Conservation (phyloP, 495 filamentous ascomycete genomes). For the Chaetomium tenue region DNA sequence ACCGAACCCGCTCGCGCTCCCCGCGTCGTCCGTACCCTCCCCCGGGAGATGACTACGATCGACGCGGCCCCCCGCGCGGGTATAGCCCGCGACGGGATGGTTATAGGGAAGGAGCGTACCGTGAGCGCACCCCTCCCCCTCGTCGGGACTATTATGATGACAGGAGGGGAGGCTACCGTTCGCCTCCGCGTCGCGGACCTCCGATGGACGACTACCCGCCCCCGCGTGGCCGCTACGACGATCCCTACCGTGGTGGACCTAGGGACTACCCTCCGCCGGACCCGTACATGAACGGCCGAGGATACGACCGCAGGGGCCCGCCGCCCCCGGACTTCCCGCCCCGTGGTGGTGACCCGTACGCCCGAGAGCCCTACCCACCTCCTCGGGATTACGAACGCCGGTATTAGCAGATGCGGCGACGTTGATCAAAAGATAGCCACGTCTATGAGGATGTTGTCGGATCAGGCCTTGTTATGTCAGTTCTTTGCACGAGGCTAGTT, state of each 20-base stretch:
- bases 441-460: too few relatives aligned
- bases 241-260: conserved; percentile 52
- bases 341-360: conserved; percentile 46
- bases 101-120: conserved; percentile 64
- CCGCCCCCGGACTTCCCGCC: conserved; percentile 54
- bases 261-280: conserved; percentile 59
- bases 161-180: conserved; percentile 66
- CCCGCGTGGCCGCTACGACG: conserved; percentile 61
- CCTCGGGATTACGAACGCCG: conserved; percentile 50
- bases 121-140: conserved; percentile 69
- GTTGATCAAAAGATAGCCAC: neutral
- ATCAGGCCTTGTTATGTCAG: too few relatives aligned
- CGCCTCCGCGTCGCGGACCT: conserved; percentile 68
- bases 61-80: conserved; percentile 72
- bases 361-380: conserved; percentile 46
- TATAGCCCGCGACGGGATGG: conserved; percentile 63
- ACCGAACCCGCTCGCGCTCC: conserved; percentile 73
- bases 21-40: conserved; percentile 59
- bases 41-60: conserved; percentile 69
- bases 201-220: conserved; percentile 74
- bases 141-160: conserved; percentile 83
- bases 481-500: too few relatives aligned
- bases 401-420: conserved; percentile 32
- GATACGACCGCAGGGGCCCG: conserved; percentile 52
- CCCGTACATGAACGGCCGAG: conserved; percentile 63